phyloP scores from a whole-genome alignment of 192 early-diverging fungal species.

The Helicostylum pulchrum region DNA sequence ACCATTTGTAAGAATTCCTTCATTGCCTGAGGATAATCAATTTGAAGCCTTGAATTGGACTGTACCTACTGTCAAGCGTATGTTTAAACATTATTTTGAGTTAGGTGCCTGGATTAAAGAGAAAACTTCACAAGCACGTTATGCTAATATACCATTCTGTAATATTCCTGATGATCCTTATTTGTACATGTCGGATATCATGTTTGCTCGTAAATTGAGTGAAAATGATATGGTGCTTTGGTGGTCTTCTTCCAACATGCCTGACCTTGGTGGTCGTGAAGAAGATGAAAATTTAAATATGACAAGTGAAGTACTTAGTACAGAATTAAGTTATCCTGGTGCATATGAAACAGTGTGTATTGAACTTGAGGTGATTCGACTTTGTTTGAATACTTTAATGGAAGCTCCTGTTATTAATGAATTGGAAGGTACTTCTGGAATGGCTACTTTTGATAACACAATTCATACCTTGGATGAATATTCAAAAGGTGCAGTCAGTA shows the following conservation, averaged over 20 bases:
- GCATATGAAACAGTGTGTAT: conserved; percentile 79
- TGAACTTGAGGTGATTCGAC: conserved; percentile 75
- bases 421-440: conserved; percentile 58
- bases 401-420: conserved; percentile 75
- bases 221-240: conserved; percentile 84
- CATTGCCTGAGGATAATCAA: conserved; percentile 62
- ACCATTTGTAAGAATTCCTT: conserved; percentile 68
- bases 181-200: conserved; percentile 79
- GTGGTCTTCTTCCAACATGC: conserved; percentile 78
- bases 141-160: conserved; percentile 84
- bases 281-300: conserved; percentile 69
- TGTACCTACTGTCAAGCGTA: conserved; percentile 58
- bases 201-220: conserved; percentile 77
- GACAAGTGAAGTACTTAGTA: conserved; percentile 50
- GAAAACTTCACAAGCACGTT: conserved; percentile 70
- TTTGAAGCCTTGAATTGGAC: conserved; percentile 90
- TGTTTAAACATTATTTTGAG: conserved; percentile 75
- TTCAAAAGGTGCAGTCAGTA: conserved; percentile 42
- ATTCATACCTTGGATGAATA: conserved; percentile 65
- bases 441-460: conserved; percentile 40
- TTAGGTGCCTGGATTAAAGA: conserved; percentile 73
- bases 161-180: conserved; percentile 84
- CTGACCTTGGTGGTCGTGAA: conserved; percentile 86
- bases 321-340: conserved; percentile 76
- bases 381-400: conserved; percentile 83